phyloP scores from a whole-genome alignment of 495 filamentous ascomycete species.

The Rostrohypoxylon terebratum region DNA sequence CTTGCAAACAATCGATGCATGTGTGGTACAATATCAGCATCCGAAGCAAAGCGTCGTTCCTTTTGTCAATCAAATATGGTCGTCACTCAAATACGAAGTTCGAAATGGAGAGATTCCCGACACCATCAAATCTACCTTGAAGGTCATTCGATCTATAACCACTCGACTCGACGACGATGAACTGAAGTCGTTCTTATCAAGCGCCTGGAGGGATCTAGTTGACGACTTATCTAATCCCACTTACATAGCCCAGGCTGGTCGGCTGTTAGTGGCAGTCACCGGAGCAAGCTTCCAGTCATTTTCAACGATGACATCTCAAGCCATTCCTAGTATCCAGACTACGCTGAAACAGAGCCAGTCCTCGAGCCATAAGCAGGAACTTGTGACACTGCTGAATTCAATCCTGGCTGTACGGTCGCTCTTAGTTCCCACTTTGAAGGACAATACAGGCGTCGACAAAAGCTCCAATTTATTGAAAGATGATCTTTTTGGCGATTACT shows the following conservation, averaged over 20 bases:
- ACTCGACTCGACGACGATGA: conserved; percentile 50
- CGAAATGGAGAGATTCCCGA: conserved; percentile 66
- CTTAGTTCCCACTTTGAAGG: conserved; percentile 44
- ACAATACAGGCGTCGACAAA: conserved; percentile 18
- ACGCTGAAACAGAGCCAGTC: conserved; percentile 57
- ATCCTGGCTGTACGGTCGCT: conserved; percentile 53
- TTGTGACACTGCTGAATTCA: conserved; percentile 57
- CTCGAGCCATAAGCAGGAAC: conserved; percentile 54
- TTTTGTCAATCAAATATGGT: conserved; percentile 61
- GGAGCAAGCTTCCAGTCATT: conserved; percentile 51
- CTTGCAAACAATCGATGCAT: conserved; percentile 60
- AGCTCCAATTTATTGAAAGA: conserved; percentile 26
- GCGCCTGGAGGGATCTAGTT: conserved; percentile 56
- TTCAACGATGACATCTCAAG: conserved; percentile 47
- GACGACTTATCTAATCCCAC: conserved; percentile 59
- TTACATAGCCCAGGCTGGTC: conserved; percentile 59
- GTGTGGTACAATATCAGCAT: conserved; percentile 56
- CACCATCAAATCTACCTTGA: conserved; percentile 59
- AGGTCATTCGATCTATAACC: conserved; percentile 59
- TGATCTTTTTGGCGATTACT: conserved; percentile 42
- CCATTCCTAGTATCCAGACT: conserved; percentile 53
- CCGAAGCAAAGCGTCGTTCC: conserved; percentile 56
- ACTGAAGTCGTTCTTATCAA: conserved; percentile 53
- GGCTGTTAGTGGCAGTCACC: conserved; percentile 59
- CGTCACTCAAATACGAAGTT: conserved; percentile 68